A percentile compares a stretch with the other conserved stretches of the same genome.
Conservation (phyloP, 2,329 filamentous ascomycete species). For the Colletotrichum sp. region DNA sequence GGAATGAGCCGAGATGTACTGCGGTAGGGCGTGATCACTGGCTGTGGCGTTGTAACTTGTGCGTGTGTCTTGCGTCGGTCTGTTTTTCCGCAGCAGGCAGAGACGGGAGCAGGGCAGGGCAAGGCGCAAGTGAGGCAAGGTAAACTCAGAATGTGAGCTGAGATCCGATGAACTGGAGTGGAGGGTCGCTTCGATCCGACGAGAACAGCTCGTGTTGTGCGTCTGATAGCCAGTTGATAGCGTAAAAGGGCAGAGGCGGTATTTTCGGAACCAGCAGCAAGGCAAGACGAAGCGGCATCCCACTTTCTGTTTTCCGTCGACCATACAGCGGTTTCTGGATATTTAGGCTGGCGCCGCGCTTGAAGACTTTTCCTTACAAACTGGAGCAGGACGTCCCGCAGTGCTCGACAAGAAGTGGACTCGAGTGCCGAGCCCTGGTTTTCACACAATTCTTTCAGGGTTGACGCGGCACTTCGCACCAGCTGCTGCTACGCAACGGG, state of each 20-base stretch:
- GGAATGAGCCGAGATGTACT: background rate
- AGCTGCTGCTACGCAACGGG: background rate
- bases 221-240: background rate
- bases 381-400: background rate
- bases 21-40: background rate
- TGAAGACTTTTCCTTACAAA: conserved; percentile 3
- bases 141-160: background rate
- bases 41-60: background rate
- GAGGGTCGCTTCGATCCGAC: conserved; percentile 3
- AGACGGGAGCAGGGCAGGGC: background rate
- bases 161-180: background rate
- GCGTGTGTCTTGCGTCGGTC: background rate
- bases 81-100: background rate
- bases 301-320: background rate
- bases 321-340: background rate
- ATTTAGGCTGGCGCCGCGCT: conserved; percentile 12
- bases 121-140: background rate
- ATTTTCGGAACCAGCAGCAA: background rate
- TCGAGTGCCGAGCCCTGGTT: background rate
- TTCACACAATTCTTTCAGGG: background rate
- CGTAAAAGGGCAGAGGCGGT: background rate
- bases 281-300: background rate
- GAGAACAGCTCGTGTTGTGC: background rate
- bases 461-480: conserved; percentile 11
- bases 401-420: background rate